A percentile compares a stretch with the other conserved stretches of the same genome.
phyloP scores from a whole-genome alignment of 495 filamentous ascomycete species.

The Apiosordaria backusii region DNA sequence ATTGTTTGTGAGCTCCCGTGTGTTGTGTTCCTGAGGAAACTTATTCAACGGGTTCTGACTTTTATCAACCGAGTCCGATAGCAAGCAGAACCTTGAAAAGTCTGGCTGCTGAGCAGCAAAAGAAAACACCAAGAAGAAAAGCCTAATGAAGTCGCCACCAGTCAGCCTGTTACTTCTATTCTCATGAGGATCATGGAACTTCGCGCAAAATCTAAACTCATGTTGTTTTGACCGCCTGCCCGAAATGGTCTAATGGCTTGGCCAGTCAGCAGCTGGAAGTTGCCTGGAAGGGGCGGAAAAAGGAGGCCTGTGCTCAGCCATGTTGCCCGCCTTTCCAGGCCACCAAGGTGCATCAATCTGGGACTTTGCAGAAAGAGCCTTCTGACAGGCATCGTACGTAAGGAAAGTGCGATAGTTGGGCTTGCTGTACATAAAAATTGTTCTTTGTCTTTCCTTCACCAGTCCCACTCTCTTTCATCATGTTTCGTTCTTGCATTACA shows the following conservation, averaged over 20 bases:
- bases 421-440: constrained; percentile 20
- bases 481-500: constrained; percentile 26
- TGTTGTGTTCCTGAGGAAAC: constrained; percentile 7
- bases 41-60: not conserved
- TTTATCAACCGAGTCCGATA: not conserved
- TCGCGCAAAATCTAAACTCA: no score
- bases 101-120: no score
- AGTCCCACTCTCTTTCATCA: constrained; percentile 21
- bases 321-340: not conserved
- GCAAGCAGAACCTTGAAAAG: no score
- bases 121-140: no score
- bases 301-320: not conserved
- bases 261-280: constrained; percentile 8
- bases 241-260: not conserved
- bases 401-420: constrained; percentile 24
- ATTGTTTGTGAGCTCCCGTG: not conserved
- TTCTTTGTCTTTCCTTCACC: not conserved
- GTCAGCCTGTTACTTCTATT: no score
- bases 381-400: constrained; percentile 16
- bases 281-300: not conserved
- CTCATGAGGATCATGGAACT: no score
- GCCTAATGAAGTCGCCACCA: no score
- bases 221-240: constrained; percentile 22
- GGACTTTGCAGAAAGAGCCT: constrained; percentile 10
- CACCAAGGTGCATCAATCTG: not conserved